phyloP scores from a whole-genome alignment of 176 grass and related monocot genomes.

The Triticum timopheevii region DNA sequence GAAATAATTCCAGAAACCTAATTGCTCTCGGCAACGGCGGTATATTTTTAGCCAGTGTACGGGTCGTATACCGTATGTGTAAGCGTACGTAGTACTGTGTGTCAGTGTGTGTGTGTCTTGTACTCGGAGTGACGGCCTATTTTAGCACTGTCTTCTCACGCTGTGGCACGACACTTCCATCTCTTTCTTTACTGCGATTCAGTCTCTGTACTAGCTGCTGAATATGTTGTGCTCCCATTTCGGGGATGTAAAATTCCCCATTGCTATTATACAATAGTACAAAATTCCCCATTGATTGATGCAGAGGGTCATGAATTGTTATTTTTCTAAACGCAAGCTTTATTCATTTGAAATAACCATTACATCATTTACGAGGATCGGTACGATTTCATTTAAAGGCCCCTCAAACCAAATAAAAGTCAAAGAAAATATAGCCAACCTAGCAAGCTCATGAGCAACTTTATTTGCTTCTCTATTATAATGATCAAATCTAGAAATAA shows the following conservation, averaged over 20 bases:
- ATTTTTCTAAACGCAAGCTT: no score
- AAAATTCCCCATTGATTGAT: no score
- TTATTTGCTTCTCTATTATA: no score
- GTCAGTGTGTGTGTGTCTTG: neutral
- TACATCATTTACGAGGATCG: no score
- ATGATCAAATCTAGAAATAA: no score
- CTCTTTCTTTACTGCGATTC: neutral
- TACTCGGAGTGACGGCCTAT: slow-evolving; percentile 24
- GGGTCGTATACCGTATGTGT: neutral
- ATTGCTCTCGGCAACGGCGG: slow-evolving; percentile 24
- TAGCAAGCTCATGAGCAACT: no score
- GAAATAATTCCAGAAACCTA: no score
- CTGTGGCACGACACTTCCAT: slow-evolving; percentile 7
- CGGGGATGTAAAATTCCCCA: neutral
- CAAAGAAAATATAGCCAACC: no score
- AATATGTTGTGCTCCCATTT: neutral
- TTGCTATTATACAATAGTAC: neutral
- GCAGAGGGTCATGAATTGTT: no score
- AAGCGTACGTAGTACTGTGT: neutral
- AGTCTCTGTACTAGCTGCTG: neutral
- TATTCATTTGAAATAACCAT: no score
- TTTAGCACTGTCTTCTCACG: slow-evolving; percentile 42
- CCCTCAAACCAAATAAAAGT: no score
- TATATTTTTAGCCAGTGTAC: slow-evolving; percentile 41
- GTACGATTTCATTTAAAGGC: no score